phyloP scores from a whole-genome alignment of 2,329 filamentous ascomycete species.

The Ceratocystis albifundus region DNA sequence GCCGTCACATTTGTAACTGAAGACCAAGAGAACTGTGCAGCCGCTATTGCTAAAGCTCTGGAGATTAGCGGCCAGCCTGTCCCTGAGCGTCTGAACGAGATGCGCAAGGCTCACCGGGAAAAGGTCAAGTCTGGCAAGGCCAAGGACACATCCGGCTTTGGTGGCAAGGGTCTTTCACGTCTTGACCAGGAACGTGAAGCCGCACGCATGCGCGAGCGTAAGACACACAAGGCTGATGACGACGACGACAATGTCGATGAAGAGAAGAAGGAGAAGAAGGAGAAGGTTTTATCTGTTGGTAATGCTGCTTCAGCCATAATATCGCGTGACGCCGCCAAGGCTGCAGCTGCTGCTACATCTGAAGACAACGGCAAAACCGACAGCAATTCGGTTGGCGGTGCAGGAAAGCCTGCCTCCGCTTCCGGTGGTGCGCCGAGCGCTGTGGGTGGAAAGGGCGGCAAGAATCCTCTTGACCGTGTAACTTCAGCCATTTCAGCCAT shows the following conservation, averaged over 20 bases:
- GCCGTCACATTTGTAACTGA: slow-evolving; percentile 89
- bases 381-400: slow-evolving; percentile 15
- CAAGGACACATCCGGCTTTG: slow-evolving; percentile 81
- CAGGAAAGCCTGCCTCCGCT: slow-evolving; percentile 27
- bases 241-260: slow-evolving; percentile 77
- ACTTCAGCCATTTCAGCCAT: slow-evolving; percentile 85
- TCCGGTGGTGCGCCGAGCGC: slow-evolving; percentile 31
- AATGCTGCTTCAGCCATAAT: slow-evolving; percentile 49
- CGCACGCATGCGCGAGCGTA: slow-evolving; percentile 73
- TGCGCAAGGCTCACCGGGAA: slow-evolving; percentile 64
- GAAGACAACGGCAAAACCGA: slow-evolving; percentile 27
- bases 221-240: slow-evolving; percentile 78
- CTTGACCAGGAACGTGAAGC: slow-evolving; percentile 86
- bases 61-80: slow-evolving; percentile 79
- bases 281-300: slow-evolving; percentile 56
- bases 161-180: slow-evolving; percentile 84
- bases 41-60: slow-evolving; percentile 82
- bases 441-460: slow-evolving; percentile 44
- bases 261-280: slow-evolving; percentile 58
- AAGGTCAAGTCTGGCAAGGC: slow-evolving; percentile 90
- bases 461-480: slow-evolving; percentile 71
- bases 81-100: slow-evolving; percentile 55
- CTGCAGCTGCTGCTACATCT: slow-evolving; percentile 28
- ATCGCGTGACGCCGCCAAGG: slow-evolving; percentile 40
- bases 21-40: slow-evolving; percentile 80